Base-by-base conservation (phyloP, 441 rosid species). In the Mallotus japonicus region DNA sequence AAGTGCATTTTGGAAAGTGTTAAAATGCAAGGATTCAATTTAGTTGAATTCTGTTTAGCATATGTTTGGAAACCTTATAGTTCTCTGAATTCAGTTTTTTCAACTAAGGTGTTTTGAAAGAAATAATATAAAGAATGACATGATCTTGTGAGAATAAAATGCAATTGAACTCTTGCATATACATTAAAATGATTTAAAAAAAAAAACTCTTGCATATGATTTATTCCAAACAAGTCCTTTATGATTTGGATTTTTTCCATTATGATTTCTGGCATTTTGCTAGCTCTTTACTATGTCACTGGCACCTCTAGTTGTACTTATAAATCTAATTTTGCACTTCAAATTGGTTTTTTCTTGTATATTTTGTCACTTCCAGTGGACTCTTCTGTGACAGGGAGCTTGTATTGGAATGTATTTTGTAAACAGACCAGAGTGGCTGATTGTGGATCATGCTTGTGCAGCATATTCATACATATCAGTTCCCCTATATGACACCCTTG, bases 401-500 rank as follows among this genome's bases (percentile, higher is more conserved):
- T 77, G 82, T 67, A 63, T 95, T 79, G 99, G 99, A 68, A 65
- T 90, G 53, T 95, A 86, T 83, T 95, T 93, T 77, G 82, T 91
- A 75, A 95, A 95, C 71, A 90, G 96, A 63, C 97, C 98, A 47
- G 98, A 95, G 83, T 95, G 99, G 99, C 74, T 87, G 54, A 83
- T 95, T 19, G 87, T 86, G 71, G 99, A 95, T 83, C 97, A 95
- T 81, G 97, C 99, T 53, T 95, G 99, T 78, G 82, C 96, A 11
- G 92, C 99, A 55, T 95, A 89, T 79, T 95, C 99, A 32, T 90
- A 75, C 67, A 79, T 91, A 22, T 93, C 97, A 12, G 97, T 95
- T 89, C 99, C 99, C 78, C 83, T 95, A 73, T 95, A 95, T 70
- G 99, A 95, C 86, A 95, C 99, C 58, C 96, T 93, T 73, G 99